A percentile compares a stretch with the other conserved stretches of the same genome.
Conservation (phyloP, 257 asterid species). For the Solanum chiquidenum region DNA sequence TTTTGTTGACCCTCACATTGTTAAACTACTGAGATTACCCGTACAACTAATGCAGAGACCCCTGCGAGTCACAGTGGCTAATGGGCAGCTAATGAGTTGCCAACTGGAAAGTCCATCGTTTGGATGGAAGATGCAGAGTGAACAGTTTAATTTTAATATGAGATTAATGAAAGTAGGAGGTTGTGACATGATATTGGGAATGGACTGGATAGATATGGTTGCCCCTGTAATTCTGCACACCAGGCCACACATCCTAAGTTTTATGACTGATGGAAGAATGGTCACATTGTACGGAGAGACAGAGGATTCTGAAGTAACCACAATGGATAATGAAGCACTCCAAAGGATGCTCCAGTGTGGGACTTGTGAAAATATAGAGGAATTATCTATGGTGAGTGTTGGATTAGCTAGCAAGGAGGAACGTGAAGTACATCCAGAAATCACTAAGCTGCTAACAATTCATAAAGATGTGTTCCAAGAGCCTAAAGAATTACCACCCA, state of each 20-base stretch:
- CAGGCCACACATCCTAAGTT: neutral
- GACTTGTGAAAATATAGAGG: neutral
- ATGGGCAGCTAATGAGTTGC: too few relatives aligned
- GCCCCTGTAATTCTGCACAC: neutral
- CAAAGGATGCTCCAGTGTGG: neutral
- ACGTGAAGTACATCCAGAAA: too few relatives aligned
- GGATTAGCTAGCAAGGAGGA: neutral
- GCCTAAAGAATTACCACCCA: neutral
- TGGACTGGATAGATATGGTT: neutral
- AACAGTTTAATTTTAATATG: neutral
- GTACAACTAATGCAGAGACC: too few relatives aligned
- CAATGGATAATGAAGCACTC: too few relatives aligned
- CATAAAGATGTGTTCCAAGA: neutral
- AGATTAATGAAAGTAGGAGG: neutral
- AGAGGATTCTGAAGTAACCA: neutral
- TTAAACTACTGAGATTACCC: too few relatives aligned
- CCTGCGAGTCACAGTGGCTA: too few relatives aligned
- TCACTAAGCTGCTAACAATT: accelerated
- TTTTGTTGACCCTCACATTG: too few relatives aligned
- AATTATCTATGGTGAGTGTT: neutral
- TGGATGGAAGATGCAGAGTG: neutral
- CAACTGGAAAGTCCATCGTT: too few relatives aligned
- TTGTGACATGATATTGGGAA: neutral
- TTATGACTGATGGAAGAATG: neutral
- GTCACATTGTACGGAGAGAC: neutral